These are phyloP conservation scores for Macroventuria anomochaeta DNA, from an alignment of 2,329 filamentous ascomycete species.

Conservation along the genomic window DNA sequence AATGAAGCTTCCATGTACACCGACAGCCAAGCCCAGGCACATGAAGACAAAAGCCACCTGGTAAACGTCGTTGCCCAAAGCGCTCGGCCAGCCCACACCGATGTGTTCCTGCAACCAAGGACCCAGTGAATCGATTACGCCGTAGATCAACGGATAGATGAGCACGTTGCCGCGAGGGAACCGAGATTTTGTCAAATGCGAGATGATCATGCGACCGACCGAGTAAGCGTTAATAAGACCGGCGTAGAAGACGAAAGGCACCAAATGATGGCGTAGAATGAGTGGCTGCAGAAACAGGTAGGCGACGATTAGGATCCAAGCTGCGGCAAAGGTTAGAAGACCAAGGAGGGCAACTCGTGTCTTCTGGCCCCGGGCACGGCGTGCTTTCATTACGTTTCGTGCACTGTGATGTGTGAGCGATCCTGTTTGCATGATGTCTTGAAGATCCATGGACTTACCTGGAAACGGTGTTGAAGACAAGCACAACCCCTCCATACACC, in stretches of 20 bases:
- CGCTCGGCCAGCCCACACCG: constrained; percentile 56
- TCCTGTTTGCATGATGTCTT: not conserved
- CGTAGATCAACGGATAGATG: constrained; percentile 76
- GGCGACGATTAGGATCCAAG: constrained; percentile 76
- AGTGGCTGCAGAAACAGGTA: constrained; percentile 87
- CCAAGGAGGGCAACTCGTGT: constrained; percentile 79
- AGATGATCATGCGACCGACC: constrained; percentile 94
- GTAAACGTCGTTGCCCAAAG: constrained; percentile 69
- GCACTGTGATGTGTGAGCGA: constrained; percentile 58
- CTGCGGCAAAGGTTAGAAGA: constrained; percentile 77
- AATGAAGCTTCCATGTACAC: constrained; percentile 97
- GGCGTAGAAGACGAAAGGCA: constrained; percentile 88
- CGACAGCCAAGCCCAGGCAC: constrained; percentile 82
- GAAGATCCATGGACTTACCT: constrained; percentile 52
- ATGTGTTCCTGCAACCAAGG: constrained; percentile 63
- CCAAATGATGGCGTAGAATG: constrained; percentile 81
- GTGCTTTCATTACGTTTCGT: constrained; percentile 82
- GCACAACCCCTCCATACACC: constrained; percentile 79
- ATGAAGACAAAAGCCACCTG: constrained; percentile 91
- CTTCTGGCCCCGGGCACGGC: constrained; percentile 74
- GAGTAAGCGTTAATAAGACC: constrained; percentile 93
- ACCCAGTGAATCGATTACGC: constrained; percentile 80
- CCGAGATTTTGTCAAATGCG: constrained; percentile 83
- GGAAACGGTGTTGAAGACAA: constrained; percentile 83
- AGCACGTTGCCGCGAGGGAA: constrained; percentile 94